These are phyloP conservation scores for Solanum tacnaense DNA, from an alignment of 257 asterid genomes.

Conservation along the genomic window DNA sequence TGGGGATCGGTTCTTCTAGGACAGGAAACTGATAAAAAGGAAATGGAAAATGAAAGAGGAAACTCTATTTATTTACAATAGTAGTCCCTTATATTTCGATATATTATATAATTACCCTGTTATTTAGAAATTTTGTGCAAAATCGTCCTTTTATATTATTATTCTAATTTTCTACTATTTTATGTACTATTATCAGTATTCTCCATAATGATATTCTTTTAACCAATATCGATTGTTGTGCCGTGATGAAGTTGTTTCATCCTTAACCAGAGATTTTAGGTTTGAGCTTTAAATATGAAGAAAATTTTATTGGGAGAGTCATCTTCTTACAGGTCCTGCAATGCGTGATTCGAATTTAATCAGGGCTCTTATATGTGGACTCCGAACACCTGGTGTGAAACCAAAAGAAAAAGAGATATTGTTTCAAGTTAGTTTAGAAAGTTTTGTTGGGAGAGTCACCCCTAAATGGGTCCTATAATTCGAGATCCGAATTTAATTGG, in stretches of 20 bases:
- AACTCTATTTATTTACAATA: background rate
- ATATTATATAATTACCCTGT: background rate
- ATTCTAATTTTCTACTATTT: background rate
- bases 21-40: background rate
- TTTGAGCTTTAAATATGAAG: background rate
- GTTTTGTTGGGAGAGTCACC: background rate
- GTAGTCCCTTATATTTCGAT: background rate
- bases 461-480: background rate
- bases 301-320: background rate
- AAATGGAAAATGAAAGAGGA: background rate
- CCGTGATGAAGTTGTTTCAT: accelerated
- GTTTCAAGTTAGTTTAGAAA: background rate
- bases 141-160: background rate
- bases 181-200: background rate
- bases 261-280: accelerated
- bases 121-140: background rate
- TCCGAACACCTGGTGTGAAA: background rate
- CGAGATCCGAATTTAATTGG: background rate
- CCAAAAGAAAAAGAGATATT: background rate
- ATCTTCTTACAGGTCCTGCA: background rate
- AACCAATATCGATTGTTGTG: background rate
- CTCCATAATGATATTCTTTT: background rate
- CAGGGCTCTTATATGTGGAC: background rate
- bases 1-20: background rate
- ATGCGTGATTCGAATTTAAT: too few relatives aligned